Evolutionary conservation across 2,329 filamentous ascomycete genomes (phyloP), one percentile per base, ranked within the genome.

Genomic region (Beauveria asiatica): DNA sequence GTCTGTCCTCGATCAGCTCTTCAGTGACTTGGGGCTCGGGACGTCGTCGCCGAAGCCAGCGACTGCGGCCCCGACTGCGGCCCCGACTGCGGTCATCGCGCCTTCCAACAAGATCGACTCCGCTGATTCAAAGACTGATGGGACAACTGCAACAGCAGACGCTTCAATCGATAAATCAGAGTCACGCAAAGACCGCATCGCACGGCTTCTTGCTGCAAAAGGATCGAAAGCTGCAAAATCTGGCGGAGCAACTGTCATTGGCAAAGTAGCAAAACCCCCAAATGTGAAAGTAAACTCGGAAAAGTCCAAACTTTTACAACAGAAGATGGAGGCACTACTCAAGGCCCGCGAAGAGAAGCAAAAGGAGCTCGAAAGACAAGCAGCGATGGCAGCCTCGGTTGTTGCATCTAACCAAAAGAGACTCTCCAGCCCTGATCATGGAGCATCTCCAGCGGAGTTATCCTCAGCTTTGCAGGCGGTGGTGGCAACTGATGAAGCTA

Each of bases 251-350:
- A 44, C 37, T 16, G 52, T 65, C 5, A 37, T 63, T 17, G 51
- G 60, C 27, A 42, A 61, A 23, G n/a, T 62, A 17, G 19, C 53
- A 9, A 68, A 70, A 39, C 23, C 59, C 11, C 72, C 74, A 67
- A 83, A 76, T 76, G 77, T 37, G 83, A 27, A 72, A 67, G 56
- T 63, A 52, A 53, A 87, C 68, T 83, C 83, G 19, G 82, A 91
- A 64, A 96, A 89, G 62, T 89, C 90, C 61, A 82, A 80, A 61
- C 75, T 92, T 37, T 79, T 92, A 51, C 85, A 90, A 64, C 83
- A 90, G 69, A 91, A 90, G 65, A 86, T 96, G 68, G 89, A 91
- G 62, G 87, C 87, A 23, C 75, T 94, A 23, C 84, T 85, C 65
- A 86, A 83, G 66, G 76, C 80, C 41, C 76, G 81, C 37, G 77